Evolutionary conservation across 441 rosid species (phyloP).

Genomic region (Adansonia rubrostipa): DNA sequence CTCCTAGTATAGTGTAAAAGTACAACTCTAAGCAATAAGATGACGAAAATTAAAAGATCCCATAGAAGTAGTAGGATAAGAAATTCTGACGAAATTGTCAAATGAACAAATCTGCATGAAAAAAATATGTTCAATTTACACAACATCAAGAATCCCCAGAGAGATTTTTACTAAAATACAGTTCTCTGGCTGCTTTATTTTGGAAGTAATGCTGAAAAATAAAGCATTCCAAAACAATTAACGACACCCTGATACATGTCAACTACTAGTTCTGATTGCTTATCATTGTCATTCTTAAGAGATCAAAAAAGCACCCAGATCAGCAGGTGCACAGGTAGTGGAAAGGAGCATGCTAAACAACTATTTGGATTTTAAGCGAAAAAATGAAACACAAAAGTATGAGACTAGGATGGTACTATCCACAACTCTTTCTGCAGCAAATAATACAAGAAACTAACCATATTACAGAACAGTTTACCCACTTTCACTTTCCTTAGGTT

Average conservation of each 20-base stretch:
- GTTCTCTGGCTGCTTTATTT: not conserved
- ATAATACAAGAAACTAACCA: not conserved
- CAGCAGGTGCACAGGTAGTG: not conserved
- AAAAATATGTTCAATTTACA: not conserved
- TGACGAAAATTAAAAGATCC: not conserved
- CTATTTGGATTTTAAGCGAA: not conserved
- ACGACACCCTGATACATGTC: not conserved
- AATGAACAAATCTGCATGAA: slow-evolving; percentile 1
- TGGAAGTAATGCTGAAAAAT: not conserved
- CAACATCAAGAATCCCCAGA: not conserved
- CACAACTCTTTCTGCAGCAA: slow-evolving; percentile 1
- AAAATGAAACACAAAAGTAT: not conserved
- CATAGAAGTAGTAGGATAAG: not conserved
- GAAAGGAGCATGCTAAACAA: not conserved
- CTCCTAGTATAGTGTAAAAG: not conserved
- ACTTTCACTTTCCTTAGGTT: not conserved
- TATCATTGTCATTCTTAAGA: not conserved
- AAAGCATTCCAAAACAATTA: not conserved
- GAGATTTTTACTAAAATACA: not conserved
- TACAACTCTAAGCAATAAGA: not conserved
- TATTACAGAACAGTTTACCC: not conserved
- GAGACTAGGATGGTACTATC: not conserved
- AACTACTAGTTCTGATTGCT: not conserved
- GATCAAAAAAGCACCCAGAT: slow-evolving; percentile 12
- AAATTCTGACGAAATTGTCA: not conserved